Evolutionary conservation across 2,329 filamentous ascomycete genomes (phyloP), one percentile per base, ranked within the genome.

Genomic region (Penicillium occitanis): DNA sequence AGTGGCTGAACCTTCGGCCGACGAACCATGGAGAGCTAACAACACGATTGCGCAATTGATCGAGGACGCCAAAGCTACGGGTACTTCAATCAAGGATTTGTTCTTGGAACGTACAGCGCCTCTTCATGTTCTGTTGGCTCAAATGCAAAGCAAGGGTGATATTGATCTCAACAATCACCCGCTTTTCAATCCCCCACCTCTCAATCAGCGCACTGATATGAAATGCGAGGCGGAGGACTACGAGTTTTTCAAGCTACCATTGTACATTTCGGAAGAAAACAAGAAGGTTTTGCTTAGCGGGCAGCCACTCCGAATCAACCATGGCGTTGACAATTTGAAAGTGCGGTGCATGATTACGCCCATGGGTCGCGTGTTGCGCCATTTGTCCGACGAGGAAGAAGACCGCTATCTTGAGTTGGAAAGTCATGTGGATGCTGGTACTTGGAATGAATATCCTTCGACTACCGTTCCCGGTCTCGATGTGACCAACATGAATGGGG

Each of bases 371-470:
- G 76, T 82, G 3, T 71, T 83, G 28, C 77, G 78, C 51, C 80
- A 83, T 68, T 70, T 84, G 13, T 78, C 77, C 4, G 68, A 73
- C 2, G 79, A 81, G n/a, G 81, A 83, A 69, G 80, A 81, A 67
- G 76, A 81, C 19, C 76, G 76, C 25, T 80, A 82, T 50, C 73
- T 83, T 1, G 75, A 75, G n/a, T 72, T 83, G 6, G 80, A 83
- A 68, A 79, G 79, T 66, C 75, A 72, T 63, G 71, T 77, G 5
- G 67, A 71, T 5, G 70, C 70, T 28, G 66, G 71, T 22, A 69
- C 72, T 11, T 76, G 75, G 53, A 74, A 78, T 62, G 77, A 80
- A 66, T 80, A 78, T 67, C 78, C 78, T 2, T 71, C 73, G 1
- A 69, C 75, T 3, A 71, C 74, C 3, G 71, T 76, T 51, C 75